phyloP scores from a whole-genome alignment of 805 yeast species.

The Wickerhamiella azyma region DNA sequence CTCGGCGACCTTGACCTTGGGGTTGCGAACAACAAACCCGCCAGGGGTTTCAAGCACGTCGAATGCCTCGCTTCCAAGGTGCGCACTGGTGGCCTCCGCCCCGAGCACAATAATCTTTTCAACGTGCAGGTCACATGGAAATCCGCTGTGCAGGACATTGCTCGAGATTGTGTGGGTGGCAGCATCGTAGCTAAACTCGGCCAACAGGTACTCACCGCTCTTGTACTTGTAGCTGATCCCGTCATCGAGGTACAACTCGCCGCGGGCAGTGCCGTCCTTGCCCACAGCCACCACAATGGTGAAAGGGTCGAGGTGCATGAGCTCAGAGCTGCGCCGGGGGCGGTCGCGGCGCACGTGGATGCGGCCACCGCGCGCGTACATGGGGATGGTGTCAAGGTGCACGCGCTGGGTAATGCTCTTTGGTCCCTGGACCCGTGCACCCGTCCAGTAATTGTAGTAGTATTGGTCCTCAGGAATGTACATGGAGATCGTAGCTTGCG shows the following conservation, averaged over 20 bases:
- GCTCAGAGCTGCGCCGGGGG: slow-evolving; percentile 62
- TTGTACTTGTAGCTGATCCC: slow-evolving; percentile 55
- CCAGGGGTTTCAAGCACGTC: slow-evolving; percentile 13
- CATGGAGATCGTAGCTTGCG: slow-evolving; percentile 29
- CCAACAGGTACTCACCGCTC: slow-evolving; percentile 36
- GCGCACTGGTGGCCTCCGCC: slow-evolving; percentile 27
- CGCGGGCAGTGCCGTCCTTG: slow-evolving; percentile 37
- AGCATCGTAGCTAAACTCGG: slow-evolving; percentile 26
- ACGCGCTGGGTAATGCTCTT: slow-evolving; percentile 24
- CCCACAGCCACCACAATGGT: slow-evolving; percentile 51
- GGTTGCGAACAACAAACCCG: slow-evolving; percentile 34
- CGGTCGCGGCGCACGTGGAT: slow-evolving; percentile 56
- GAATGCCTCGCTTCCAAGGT: slow-evolving; percentile 12
- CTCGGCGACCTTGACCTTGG: slow-evolving; percentile 33
- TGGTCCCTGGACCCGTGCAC: slow-evolving; percentile 10
- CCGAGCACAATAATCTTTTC: slow-evolving; percentile 21
- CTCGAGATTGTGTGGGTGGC: slow-evolving; percentile 19
- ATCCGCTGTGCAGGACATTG: slow-evolving; percentile 10
- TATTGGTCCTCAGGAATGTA: slow-evolving; percentile 35
- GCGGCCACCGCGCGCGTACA: slow-evolving; percentile 66
- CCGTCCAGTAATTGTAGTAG: slow-evolving; percentile 27
- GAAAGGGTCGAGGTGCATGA: slow-evolving; percentile 71
- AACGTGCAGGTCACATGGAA: slow-evolving; percentile 10
- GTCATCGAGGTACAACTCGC: slow-evolving; percentile 66
- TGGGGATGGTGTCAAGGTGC: slow-evolving; percentile 51